phyloP scores from a whole-genome alignment of 768 basidiomycete genomes.

The Fibroporia radiculosa region DNA sequence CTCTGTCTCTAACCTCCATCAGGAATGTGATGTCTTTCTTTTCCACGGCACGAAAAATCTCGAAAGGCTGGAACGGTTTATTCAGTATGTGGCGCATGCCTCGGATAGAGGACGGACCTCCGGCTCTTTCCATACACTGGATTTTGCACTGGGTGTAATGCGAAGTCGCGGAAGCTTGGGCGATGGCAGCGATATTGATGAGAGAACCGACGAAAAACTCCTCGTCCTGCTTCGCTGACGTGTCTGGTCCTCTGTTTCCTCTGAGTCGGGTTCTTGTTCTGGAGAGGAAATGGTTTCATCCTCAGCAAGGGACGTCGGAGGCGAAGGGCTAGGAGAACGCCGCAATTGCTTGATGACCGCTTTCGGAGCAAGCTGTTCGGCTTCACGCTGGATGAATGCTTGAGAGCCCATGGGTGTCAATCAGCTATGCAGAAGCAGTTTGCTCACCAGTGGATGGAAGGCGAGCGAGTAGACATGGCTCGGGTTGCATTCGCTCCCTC shows the following conservation, averaged over 20 bases:
- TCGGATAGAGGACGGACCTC: conserved; percentile 32
- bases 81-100: not conserved
- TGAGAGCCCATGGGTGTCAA: conserved; percentile 21
- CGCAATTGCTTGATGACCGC: conserved; percentile 35
- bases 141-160: not conserved
- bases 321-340: conserved; percentile 1
- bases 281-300: not conserved
- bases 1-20: conserved; percentile 76
- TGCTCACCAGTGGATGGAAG: conserved; percentile 57
- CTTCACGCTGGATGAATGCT: conserved; percentile 73
- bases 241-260: conserved; percentile 2
- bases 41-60: conserved; percentile 83
- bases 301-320: not conserved
- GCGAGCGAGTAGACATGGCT: conserved; percentile 60
- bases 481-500: conserved; percentile 30
- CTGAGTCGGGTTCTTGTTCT: not conserved
- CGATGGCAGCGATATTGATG: conserved; percentile 27
- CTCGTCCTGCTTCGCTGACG: conserved; percentile 14
- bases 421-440: not conserved
- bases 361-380: conserved; percentile 45
- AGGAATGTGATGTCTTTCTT: conserved; percentile 73
- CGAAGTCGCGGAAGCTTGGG: conserved; percentile 8
- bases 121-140: conserved; percentile 40
- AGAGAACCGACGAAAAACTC: conserved; percentile 18
- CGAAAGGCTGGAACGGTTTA: conserved; percentile 34